phyloP scores from a whole-genome alignment of 2,329 filamentous ascomycete species.

The Dactylellina haptotyla region DNA sequence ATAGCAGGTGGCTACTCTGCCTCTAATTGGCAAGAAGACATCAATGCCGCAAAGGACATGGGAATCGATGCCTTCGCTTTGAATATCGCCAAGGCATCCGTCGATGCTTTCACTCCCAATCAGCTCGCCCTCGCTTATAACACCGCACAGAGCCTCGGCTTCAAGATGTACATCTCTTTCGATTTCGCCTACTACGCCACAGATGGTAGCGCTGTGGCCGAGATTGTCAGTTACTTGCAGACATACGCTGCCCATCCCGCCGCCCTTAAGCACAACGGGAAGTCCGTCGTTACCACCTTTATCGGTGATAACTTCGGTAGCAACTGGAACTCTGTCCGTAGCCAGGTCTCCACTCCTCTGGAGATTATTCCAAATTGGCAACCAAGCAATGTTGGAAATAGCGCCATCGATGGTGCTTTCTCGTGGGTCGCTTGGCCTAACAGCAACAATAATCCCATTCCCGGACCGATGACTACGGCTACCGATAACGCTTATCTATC shows the following conservation, averaged over 20 bases:
- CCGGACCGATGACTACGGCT: slow-evolving; percentile 60
- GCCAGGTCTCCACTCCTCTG: slow-evolving; percentile 41
- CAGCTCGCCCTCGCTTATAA: slow-evolving; percentile 60
- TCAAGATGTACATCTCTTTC: slow-evolving; percentile 61
- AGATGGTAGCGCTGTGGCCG: slow-evolving; percentile 54
- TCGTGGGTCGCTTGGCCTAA: slow-evolving; percentile 66
- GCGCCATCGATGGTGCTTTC: slow-evolving; percentile 60
- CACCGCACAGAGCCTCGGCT: slow-evolving; percentile 58
- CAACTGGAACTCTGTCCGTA: slow-evolving; percentile 53
- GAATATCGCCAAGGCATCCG: slow-evolving; percentile 60
- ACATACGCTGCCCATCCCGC: slow-evolving; percentile 61
- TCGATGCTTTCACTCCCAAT: slow-evolving; percentile 55
- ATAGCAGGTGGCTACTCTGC: slow-evolving; percentile 59
- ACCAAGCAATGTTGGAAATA: slow-evolving; percentile 32
- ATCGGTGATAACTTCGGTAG: slow-evolving; percentile 62
- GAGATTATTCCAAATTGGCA: slow-evolving; percentile 51
- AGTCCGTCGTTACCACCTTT: slow-evolving; percentile 67
- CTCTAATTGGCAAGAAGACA: slow-evolving; percentile 59
- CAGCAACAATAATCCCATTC: slow-evolving; percentile 54
- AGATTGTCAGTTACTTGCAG: slow-evolving; percentile 61
- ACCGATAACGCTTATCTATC: slow-evolving; percentile 63
- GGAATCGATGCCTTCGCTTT: slow-evolving; percentile 62
- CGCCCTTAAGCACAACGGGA: slow-evolving; percentile 62
- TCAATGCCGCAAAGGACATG: slow-evolving; percentile 59
- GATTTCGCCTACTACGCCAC: slow-evolving; percentile 57